phyloP scores from a whole-genome alignment of 768 basidiomycete species.

The Cytidiella melzeri region DNA sequence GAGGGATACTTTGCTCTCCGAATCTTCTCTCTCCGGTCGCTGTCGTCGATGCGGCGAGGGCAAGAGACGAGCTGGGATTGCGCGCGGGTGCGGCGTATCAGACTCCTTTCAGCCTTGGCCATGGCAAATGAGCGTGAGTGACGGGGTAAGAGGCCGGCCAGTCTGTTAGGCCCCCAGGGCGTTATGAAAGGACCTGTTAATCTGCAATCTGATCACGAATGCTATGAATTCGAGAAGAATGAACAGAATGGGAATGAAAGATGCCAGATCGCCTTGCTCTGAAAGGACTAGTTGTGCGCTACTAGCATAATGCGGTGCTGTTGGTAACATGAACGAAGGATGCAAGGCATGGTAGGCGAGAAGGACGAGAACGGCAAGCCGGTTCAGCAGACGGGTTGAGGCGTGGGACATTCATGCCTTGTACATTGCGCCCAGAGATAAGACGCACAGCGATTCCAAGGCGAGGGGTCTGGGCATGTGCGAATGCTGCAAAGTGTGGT shows the following conservation, averaged over 20 bases:
- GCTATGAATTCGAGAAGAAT: background rate
- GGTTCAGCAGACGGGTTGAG: background rate
- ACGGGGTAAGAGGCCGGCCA: background rate
- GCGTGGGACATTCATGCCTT: background rate
- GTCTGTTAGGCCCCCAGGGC: background rate
- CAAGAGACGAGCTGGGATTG: background rate
- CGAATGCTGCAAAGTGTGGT: background rate
- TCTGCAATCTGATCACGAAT: conserved; percentile 5
- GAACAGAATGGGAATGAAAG: too few species aligned
- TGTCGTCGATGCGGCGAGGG: background rate
- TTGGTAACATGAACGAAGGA: too few species aligned
- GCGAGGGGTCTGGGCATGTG: background rate
- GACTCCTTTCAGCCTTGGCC: background rate
- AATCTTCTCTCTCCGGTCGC: background rate
- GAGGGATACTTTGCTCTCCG: background rate
- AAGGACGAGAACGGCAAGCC: background rate
- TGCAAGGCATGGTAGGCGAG: background rate
- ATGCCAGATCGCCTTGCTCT: too few species aligned
- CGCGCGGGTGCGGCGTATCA: background rate
- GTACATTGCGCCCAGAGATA: background rate
- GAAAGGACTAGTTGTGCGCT: too few species aligned
- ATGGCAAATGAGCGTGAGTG: background rate
- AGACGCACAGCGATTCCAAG: background rate
- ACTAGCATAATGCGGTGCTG: too few species aligned
- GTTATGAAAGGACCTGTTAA: background rate